These are phyloP conservation scores for Candida gorgasii DNA, from an alignment of 805 yeast genomes.

Conservation along the genomic window DNA sequence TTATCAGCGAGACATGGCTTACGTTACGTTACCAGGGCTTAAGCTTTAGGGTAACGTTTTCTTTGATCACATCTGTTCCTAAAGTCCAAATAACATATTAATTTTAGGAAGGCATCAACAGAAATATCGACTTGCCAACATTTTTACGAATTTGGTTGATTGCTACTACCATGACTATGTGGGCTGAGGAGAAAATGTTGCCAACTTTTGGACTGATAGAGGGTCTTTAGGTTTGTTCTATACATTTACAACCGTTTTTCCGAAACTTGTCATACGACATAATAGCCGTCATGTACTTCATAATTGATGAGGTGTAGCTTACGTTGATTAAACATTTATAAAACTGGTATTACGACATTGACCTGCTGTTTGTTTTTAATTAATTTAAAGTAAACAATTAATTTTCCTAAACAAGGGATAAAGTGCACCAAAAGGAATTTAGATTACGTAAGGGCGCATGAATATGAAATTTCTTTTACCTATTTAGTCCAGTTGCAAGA, in stretches of 20 bases:
- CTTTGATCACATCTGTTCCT: too few species aligned
- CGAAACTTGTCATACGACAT: neutral
- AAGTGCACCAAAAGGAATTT: constrained; percentile 1
- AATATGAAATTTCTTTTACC: constrained; percentile 5
- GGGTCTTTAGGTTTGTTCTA: neutral
- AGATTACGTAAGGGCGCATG: constrained; percentile 1
- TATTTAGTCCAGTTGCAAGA: neutral
- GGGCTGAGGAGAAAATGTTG: neutral
- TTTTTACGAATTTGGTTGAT: neutral
- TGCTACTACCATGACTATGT: constrained; percentile 6
- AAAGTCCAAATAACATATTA: too few species aligned
- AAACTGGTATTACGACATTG: neutral
- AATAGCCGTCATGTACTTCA: neutral
- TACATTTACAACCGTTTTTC: neutral
- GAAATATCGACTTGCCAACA: neutral
- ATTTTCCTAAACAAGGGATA: neutral
- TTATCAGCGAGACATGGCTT: too few species aligned
- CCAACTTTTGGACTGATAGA: neutral
- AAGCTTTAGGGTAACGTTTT: too few species aligned
- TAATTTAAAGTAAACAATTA: constrained; percentile 2
- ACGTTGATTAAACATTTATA: too few species aligned
- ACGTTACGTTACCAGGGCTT: too few species aligned
- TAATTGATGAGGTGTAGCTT: neutral
- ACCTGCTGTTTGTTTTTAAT: constrained; percentile 2
- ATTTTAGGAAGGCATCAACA: too few species aligned